Conservation (phyloP, 2,329 filamentous ascomycete species). For the Penicillium sp. region DNA sequence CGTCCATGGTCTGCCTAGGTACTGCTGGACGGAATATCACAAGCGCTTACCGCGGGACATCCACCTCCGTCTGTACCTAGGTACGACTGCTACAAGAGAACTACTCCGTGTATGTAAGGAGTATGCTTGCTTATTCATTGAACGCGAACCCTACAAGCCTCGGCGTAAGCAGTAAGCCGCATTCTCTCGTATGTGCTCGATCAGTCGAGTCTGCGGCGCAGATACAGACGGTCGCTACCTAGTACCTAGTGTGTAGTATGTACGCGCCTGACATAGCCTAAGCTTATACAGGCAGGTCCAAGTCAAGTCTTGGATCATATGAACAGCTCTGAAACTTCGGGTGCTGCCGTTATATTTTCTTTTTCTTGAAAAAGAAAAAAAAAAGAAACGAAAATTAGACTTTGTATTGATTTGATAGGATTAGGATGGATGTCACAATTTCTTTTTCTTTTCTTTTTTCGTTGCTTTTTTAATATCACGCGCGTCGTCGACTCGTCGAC, state of each 20-base stretch:
- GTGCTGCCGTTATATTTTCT: neutral
- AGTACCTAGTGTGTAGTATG: neutral
- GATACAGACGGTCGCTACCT: too few species aligned
- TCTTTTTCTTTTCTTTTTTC: neutral
- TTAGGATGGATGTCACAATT: neutral
- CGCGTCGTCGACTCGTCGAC: too few species aligned
- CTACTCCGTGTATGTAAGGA: too few species aligned
- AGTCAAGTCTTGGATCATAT: neutral
- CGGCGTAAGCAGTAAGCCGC: too few species aligned
- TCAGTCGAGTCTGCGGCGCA: too few species aligned
- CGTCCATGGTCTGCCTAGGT: too few species aligned
- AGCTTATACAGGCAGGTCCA: neutral
- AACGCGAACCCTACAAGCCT: too few species aligned
- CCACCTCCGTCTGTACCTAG: neutral
- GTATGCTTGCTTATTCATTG: neutral
- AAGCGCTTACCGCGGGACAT: slow-evolving; percentile 10
- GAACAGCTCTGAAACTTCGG: neutral
- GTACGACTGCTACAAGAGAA: too few species aligned
- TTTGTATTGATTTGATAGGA: neutral
- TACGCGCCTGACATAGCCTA: neutral
- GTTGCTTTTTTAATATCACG: neutral
- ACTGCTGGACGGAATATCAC: too few species aligned
- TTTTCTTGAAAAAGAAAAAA: neutral
- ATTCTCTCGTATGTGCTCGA: too few species aligned
- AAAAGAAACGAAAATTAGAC: neutral